A percentile compares a stretch with the other conserved stretches of the same genome.
phyloP scores from a whole-genome alignment of 106 monocot species.

The Dendrobium officinale region DNA sequence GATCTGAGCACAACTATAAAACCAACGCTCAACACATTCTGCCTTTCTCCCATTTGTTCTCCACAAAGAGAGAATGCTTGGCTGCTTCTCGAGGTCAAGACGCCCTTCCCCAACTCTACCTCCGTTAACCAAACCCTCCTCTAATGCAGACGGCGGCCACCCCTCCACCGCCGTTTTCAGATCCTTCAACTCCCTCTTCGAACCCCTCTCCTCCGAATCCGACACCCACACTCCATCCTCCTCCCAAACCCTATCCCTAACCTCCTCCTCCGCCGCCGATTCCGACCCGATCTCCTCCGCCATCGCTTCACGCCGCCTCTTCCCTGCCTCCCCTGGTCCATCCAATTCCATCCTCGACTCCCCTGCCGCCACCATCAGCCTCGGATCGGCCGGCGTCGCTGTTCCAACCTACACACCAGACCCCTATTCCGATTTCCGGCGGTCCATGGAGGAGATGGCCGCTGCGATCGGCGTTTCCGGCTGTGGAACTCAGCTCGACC shows the following conservation, averaged over 20 bases:
- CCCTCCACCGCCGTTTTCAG: conserved; percentile 13
- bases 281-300: conserved; percentile 39
- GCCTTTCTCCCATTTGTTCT: background rate
- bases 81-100: conserved; percentile 22
- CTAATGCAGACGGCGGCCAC: background rate
- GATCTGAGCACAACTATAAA: background rate
- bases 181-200: conserved; percentile 45
- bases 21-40: background rate
- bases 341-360: conserved; percentile 50
- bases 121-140: background rate
- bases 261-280: conserved; percentile 13
- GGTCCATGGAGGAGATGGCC: conserved; percentile 74
- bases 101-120: conserved; percentile 4
- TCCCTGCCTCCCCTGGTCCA: conserved; percentile 42
- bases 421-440: conserved; percentile 53
- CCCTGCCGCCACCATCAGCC: background rate
- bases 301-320: conserved; percentile 50
- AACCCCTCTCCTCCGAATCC: conserved; percentile 14
- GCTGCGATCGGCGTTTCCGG: conserved; percentile 29
- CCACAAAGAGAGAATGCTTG: background rate
- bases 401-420: conserved; percentile 53
- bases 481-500: conserved; percentile 7
- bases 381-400: conserved; percentile 22
- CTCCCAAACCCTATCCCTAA: conserved; percentile 7
- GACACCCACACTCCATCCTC: conserved; percentile 17